Conservation (phyloP, 1,284 basidiomycete species). For the Anthracocystis panici-leucophaei region DNA sequence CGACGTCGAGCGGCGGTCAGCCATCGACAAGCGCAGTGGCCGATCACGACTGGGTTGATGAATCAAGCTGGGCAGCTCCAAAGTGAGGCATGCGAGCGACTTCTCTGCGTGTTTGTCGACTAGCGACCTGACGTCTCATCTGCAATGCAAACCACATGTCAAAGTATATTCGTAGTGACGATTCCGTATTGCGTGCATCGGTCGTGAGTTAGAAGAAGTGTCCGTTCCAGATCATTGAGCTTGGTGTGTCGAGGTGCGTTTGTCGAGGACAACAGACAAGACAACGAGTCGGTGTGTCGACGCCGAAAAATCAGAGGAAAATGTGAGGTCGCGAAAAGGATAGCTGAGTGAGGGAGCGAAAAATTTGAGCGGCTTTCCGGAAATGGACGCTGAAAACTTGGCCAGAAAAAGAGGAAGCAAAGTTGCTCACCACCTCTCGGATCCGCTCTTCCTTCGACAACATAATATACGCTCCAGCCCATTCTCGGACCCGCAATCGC, state of each 20-base stretch:
- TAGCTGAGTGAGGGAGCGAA: background rate
- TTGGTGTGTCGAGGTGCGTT: too few species aligned
- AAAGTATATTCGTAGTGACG: too few species aligned
- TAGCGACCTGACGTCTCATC: too few species aligned
- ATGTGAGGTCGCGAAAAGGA: background rate
- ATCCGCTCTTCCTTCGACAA: constrained; percentile 35
- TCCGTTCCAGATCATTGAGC: too few species aligned
- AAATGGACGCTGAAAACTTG: background rate
- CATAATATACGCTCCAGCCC: constrained; percentile 28
- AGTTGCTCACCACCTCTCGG: constrained; percentile 40
- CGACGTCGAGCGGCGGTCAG: background rate
- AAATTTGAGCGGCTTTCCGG: background rate
- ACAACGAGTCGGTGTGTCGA: background rate
- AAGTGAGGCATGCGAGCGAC: constrained; percentile 2
- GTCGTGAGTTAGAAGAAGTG: too few species aligned
- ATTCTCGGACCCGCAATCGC: constrained; percentile 39
- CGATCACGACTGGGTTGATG: constrained; percentile 26
- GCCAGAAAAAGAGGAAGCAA: background rate
- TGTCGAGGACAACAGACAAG: background rate
- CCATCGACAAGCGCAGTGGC: background rate
- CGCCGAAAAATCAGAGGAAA: background rate
- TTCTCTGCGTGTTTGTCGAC: background rate
- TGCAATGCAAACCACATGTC: too few species aligned
- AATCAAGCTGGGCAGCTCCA: constrained; percentile 17
- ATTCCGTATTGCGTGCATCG: too few species aligned